phyloP scores from a whole-genome alignment of 345 rosid species.

The Populus simonii region DNA sequence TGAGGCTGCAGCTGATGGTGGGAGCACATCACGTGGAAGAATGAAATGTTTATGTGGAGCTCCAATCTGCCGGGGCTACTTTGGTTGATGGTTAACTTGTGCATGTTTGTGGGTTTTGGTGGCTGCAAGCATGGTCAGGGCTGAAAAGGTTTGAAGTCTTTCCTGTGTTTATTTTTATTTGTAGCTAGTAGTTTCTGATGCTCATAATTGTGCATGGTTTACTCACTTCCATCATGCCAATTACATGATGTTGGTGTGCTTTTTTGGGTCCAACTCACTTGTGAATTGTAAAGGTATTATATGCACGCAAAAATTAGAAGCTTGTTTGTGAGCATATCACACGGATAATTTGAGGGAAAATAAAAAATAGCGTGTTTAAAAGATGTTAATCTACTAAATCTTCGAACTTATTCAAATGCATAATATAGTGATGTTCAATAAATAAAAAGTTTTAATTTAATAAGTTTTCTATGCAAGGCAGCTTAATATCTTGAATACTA shows the following conservation, averaged over 20 bases:
- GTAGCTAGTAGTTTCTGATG: not conserved
- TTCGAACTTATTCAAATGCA: not conserved
- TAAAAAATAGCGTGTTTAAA: not conserved
- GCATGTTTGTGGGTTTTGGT: not conserved
- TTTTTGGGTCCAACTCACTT: not conserved
- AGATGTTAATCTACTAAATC: not conserved
- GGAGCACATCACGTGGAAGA: conserved; percentile 28
- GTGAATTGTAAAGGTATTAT: not conserved
- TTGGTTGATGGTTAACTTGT: conserved; percentile 1
- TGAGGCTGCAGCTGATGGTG: conserved; percentile 23
- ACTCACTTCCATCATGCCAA: not conserved
- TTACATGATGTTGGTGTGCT: not conserved
- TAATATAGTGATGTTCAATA: not conserved
- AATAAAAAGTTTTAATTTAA: not conserved
- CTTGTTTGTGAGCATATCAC: not conserved
- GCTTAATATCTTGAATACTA: no score
- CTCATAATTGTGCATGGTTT: not conserved
- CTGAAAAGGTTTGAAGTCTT: conserved; percentile 2
- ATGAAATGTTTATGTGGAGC: conserved; percentile 66
- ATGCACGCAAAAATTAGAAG: not conserved
- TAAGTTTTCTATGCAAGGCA: no score
- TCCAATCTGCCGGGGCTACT: conserved; percentile 35
- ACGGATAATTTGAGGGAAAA: not conserved
- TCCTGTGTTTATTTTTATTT: not conserved
- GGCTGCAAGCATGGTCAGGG: conserved; percentile 5